phyloP scores from a whole-genome alignment of 2,329 filamentous ascomycete genomes.

The Colletotrichum tabaci region DNA sequence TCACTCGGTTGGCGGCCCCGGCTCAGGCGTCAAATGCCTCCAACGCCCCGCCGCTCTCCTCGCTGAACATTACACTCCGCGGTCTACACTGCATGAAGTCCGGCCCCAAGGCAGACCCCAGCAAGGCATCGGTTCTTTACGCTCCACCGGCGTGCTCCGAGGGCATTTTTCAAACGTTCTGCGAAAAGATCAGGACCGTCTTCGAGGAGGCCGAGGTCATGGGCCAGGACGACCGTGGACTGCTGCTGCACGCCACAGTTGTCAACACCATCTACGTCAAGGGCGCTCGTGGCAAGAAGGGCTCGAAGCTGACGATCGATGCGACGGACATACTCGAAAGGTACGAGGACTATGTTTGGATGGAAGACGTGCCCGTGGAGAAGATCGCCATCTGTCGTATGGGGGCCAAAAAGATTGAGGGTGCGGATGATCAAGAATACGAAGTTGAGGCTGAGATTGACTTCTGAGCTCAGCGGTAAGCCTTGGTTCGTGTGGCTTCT shows the following conservation, averaged over 20 bases:
- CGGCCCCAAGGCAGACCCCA: slow-evolving; percentile 51
- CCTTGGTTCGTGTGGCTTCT: too few species aligned
- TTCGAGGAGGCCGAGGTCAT: slow-evolving; percentile 73
- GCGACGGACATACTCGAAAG: slow-evolving; percentile 68
- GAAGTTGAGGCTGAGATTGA: slow-evolving; percentile 66
- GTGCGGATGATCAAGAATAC: slow-evolving; percentile 68
- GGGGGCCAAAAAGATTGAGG: slow-evolving; percentile 80
- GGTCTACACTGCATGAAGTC: slow-evolving; percentile 75
- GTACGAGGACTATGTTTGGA: slow-evolving; percentile 80
- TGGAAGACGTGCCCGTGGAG: slow-evolving; percentile 76
- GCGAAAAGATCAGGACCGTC: slow-evolving; percentile 64
- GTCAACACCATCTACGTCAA: slow-evolving; percentile 87
- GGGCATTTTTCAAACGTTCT: slow-evolving; percentile 69
- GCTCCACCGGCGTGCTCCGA: slow-evolving; percentile 70
- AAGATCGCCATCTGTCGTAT: slow-evolving; percentile 86
- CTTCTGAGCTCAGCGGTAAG: slow-evolving; percentile 48
- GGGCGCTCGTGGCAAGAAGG: slow-evolving; percentile 49
- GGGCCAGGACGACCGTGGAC: slow-evolving; percentile 69
- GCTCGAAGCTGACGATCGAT: slow-evolving; percentile 65
- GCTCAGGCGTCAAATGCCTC: slow-evolving; percentile 3
- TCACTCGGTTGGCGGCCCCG: slow-evolving; percentile 42
- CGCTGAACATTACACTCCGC: slow-evolving; percentile 62
- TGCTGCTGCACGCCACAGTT: slow-evolving; percentile 88
- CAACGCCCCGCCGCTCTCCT: slow-evolving; percentile 16
- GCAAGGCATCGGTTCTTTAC: slow-evolving; percentile 75